Evolutionary conservation across 257 asterid genomes (phyloP), one percentile per base, ranked within the genome.

Genomic region (Penstemon davidsonii): DNA sequence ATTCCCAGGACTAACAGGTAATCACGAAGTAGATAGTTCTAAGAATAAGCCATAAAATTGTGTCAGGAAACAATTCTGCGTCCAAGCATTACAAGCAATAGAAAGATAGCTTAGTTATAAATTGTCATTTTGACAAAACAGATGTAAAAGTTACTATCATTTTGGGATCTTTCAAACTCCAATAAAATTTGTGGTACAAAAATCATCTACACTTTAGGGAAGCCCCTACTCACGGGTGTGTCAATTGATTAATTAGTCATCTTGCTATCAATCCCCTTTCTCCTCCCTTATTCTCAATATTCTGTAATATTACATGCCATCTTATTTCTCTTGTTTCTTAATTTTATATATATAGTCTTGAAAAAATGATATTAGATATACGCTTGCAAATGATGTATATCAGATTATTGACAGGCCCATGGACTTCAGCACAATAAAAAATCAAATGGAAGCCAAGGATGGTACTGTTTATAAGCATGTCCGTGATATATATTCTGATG

Each of bases 331-430:
- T 50, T 19, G 9, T 52, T 67, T 44, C 64, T 47, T 43, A 12
- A 25, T 50, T 47, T 8, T 65, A 3, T 39, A 42, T 76, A n/a
- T 66, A 7, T 25, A 25, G 15, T 70, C 70, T 54, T 54, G 64
- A 64, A 41, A 37, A 53, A 49, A 37, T 40, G 73, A 38, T 60
- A 51, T 73, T 40, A 7, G 41, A 50, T 64, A 39, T 46, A 41
- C 36, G 41, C 78, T 70, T 64, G 33, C 64, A 19, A 72, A 75
- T 79, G 79, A 69, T 84, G 57, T 82, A 62, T 78, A 58, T 71
- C 91, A 93, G 99, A 86, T 93, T 25, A 93, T 93, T 79, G 96
- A 90, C 85, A 83, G 99, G 85, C 99, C 99, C 55, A 93, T 93
- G 99, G 99, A 93, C 75, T 93, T 93, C 84, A 90, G 95, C 77